Percentiles rank a stretch among this genome's conserved stretches.
phyloP scores from a whole-genome alignment of 768 basidiomycete species.

The Nidularia sp. region DNA sequence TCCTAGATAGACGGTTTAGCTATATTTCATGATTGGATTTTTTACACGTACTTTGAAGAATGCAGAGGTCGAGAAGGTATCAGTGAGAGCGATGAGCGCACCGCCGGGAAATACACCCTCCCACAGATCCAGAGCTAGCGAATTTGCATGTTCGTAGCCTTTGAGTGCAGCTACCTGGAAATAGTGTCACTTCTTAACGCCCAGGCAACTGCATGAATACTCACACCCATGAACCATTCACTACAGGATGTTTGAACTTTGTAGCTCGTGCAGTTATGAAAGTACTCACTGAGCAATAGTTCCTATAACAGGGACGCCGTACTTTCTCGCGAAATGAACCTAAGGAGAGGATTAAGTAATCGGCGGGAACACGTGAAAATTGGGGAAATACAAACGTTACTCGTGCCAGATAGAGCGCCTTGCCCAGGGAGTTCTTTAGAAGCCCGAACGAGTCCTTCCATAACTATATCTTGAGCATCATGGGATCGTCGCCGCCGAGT shows the following conservation, averaged over 20 bases:
- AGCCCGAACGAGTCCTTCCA: slow-evolving; percentile 67
- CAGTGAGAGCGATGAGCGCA: slow-evolving; percentile 76
- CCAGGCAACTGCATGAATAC: slow-evolving; percentile 6
- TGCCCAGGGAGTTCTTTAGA: slow-evolving; percentile 37
- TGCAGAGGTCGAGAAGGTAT: slow-evolving; percentile 86
- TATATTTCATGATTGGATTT: neutral
- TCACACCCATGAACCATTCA: slow-evolving; percentile 90
- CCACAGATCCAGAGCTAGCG: slow-evolving; percentile 79
- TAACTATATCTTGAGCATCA: slow-evolving; percentile 71
- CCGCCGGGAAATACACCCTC: slow-evolving; percentile 65
- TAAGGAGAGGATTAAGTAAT: slow-evolving; percentile 20
- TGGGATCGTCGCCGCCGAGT: slow-evolving; percentile 78
- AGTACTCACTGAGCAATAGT: slow-evolving; percentile 80
- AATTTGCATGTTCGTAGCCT: slow-evolving; percentile 79
- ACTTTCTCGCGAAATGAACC: slow-evolving; percentile 83
- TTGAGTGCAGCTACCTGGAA: slow-evolving; percentile 75
- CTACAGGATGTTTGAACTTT: slow-evolving; percentile 25
- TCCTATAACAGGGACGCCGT: slow-evolving; percentile 63
- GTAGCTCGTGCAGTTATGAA: slow-evolving; percentile 1
- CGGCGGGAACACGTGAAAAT: neutral
- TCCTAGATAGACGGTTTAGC: slow-evolving; percentile 34
- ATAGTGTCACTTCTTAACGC: neutral
- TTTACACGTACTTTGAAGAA: slow-evolving; percentile 69
- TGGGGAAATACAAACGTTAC: slow-evolving; percentile 60
- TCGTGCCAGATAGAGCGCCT: slow-evolving; percentile 77